phyloP scores from a whole-genome alignment of 2,329 filamentous ascomycete genomes.

The Alternaria gansuensis region DNA sequence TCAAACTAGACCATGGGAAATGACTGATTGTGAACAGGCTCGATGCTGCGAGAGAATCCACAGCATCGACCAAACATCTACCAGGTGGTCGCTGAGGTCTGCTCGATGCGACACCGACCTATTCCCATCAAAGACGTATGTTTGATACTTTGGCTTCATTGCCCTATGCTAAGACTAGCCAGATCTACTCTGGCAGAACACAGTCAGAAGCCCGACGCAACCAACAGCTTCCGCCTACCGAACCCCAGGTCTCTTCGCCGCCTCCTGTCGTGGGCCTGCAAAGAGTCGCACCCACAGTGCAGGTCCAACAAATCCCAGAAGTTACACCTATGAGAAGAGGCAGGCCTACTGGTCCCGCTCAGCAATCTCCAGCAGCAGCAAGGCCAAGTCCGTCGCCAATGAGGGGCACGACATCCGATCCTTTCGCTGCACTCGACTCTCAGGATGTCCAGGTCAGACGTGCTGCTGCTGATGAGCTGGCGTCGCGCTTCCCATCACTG shows the following conservation, averaged over 20 bases:
- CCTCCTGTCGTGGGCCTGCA: conserved; percentile 78
- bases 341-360: conserved; percentile 67
- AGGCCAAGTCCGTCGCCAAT: conserved; percentile 74
- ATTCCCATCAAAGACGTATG: conserved; percentile 87
- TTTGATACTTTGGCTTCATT: background rate
- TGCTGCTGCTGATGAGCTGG: conserved; percentile 77
- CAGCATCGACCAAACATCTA: conserved; percentile 88
- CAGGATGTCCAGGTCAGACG: conserved; percentile 60
- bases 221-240: conserved; percentile 67
- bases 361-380: conserved; percentile 51
- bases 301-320: conserved; percentile 80
- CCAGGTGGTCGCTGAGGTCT: conserved; percentile 86
- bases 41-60: conserved; percentile 88
- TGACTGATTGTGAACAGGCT: conserved; percentile 64
- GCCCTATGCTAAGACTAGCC: conserved; percentile 33
- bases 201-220: conserved; percentile 70
- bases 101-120: conserved; percentile 85
- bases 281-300: conserved; percentile 76
- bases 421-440: conserved; percentile 88
- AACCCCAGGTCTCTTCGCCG: conserved; percentile 60
- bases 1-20: background rate
- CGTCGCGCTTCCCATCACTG: conserved; percentile 84
- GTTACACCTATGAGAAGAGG: conserved; percentile 95
- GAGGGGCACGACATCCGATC: conserved; percentile 76
- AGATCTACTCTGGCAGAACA: conserved; percentile 65